A percentile compares a stretch with the other conserved stretches of the same genome.
phyloP scores from a whole-genome alignment of 2,329 filamentous ascomycete genomes.

The Cytospora paraplurivora region DNA sequence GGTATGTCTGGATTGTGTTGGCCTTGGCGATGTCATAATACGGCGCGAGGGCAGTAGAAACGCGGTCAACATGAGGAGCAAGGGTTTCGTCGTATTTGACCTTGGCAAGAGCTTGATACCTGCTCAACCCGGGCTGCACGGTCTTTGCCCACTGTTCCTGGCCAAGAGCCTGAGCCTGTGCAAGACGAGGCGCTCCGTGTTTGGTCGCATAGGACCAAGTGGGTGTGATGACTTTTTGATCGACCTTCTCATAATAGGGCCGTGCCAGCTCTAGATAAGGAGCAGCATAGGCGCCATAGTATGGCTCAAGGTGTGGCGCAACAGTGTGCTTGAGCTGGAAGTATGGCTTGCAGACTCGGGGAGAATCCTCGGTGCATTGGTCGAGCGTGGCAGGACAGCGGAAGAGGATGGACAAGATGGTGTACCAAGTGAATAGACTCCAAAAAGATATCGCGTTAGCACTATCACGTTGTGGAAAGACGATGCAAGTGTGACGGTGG shows the following conservation, averaged over 20 bases:
- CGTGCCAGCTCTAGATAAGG: slow-evolving; percentile 76
- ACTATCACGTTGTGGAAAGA: slow-evolving; percentile 16
- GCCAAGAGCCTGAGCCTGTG: slow-evolving; percentile 67
- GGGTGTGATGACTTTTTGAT: slow-evolving; percentile 69
- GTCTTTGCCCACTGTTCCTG: slow-evolving; percentile 76
- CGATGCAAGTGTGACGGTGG: background rate
- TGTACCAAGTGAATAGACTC: slow-evolving; percentile 84
- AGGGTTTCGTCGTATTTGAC: slow-evolving; percentile 70
- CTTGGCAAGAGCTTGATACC: slow-evolving; percentile 62
- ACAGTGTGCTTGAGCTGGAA: slow-evolving; percentile 64
- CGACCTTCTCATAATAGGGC: slow-evolving; percentile 70
- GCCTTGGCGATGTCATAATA: slow-evolving; percentile 70
- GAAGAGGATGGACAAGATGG: slow-evolving; percentile 77
- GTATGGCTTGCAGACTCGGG: slow-evolving; percentile 83
- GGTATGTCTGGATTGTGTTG: slow-evolving; percentile 68
- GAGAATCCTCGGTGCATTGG: slow-evolving; percentile 68
- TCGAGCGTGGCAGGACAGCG: slow-evolving; percentile 74
- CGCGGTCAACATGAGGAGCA: slow-evolving; percentile 72
- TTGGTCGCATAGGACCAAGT: slow-evolving; percentile 66
- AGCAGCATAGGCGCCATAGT: slow-evolving; percentile 81
- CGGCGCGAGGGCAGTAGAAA: slow-evolving; percentile 60
- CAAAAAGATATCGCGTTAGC: slow-evolving; percentile 14
- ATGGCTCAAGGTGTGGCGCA: slow-evolving; percentile 77
- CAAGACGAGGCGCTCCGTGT: slow-evolving; percentile 74
- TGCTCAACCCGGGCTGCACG: slow-evolving; percentile 72